Base-by-base conservation (phyloP, 192 early-diverging fungal species). In the Podila verticillata region DNA sequence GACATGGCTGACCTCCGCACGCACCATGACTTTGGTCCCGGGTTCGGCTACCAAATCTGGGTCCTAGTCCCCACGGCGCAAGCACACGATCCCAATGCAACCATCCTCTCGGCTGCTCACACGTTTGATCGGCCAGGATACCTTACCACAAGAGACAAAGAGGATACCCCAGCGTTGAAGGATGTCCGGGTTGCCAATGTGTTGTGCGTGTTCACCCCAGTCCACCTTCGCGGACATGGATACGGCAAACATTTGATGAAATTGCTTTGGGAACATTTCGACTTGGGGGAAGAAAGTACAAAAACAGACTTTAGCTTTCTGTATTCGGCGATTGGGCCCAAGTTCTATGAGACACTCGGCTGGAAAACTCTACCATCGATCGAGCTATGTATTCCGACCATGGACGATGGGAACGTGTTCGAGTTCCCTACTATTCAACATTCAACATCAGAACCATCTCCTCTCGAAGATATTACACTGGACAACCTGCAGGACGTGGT, bases 71-170 rank as follows among this genome's bases (percentile, higher is more conserved):
- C 68, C 15, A 63, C 32, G 47, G 68, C 59, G 5, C 31, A 58
- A 63, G 68, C 20, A 7, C 15, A 70, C 24, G 68, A 70, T 24
- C 60, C 60, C 12, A 4, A 44, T 5, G 22, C 60, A 3, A 22
- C 48, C 47, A 62, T 70, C 31, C 31, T 70, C 20, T 70, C 68
- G 10, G 59, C 68, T n/a, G 68, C 35, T n/a, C 68, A 70, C 17
- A 70, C 31, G 0, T 58, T 47, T 44, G 59, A 62, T 15, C 58
- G 68, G n/a, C 57, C 68, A 3, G 68, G 68, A 8, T 24, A 39
- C 32, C n/a, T 28, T 39, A 15, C 26, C 30, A 20, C 28, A 24
- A 32, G 44, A 68, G 58, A 31, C n/a, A 13, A 12, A 5, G 20
- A 51, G 19, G 35, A 22, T 4, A n/a, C 48, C n/a, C n/a, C n/a